Base-by-base conservation (phyloP, 73 alveolate genomes). In the Paramecium pentaurelia region DNA sequence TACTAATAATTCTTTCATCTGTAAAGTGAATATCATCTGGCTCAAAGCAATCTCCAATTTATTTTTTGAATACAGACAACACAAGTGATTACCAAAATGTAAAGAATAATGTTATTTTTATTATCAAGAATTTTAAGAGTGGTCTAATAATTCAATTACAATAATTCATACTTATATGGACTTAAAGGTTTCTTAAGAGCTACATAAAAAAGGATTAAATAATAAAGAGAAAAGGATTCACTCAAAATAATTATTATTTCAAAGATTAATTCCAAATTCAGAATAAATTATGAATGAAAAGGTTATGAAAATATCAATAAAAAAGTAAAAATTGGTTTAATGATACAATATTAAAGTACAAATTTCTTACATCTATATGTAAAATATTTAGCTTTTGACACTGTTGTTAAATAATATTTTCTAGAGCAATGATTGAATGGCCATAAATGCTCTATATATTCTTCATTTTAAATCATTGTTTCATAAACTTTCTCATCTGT, bases 401-500 rank as follows among this genome's bases (percentile, higher is more conserved):
- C 54, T 25, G 87, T 86, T 6, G 94, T 71, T 44, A 89, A 47
- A 7, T 28, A 47, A 22, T 89, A 89, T 36, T 59, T 54, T 14
- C 75, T 44, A 9, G 94, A 58, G 34, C 94, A 89, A 89, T 71
- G 54, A 89, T 89, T 89, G 18, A 89, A 71, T 25, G 94, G 94
- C 49, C 80, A 89, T 44, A 89, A 28, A 89, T 89, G 94, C 30
- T 47, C 85, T 20, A 89, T 83, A 71, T 40, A 40, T 71, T 68
- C 84, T 51, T 89, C 94, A 58, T 51, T 40, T 44, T 68, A 59
- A 7, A 89, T 89, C 94, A 89, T 89, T 10, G 92, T 71, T 25
- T 47, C 88, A 89, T 89, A 89, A 4, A 89, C 94, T 73, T 85
- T 89, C 40, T 89, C 94, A 89, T 89, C 94, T 20, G 84, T 71